Evolutionary conservation across 305 asterid genomes (phyloP).

Genomic region (Salvia sclarea): DNA sequence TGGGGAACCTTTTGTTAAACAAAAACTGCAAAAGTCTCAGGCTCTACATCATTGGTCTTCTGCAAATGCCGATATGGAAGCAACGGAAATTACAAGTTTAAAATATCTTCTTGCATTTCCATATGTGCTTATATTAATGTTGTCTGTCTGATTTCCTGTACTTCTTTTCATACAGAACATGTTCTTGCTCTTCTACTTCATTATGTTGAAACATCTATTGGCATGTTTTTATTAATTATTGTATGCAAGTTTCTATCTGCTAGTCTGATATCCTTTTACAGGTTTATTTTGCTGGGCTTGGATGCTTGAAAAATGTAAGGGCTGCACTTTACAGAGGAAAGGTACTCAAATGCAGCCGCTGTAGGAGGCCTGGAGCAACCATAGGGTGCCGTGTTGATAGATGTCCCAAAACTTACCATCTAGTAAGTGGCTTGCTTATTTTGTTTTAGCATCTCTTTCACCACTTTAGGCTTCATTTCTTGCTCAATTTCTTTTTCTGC

Average conservation of each 20-base stretch:
- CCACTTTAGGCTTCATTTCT: slow-evolving; percentile 19
- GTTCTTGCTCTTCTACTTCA: slow-evolving; percentile 18
- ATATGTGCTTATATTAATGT: slow-evolving; percentile 32
- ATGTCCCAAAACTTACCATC: slow-evolving; percentile 95
- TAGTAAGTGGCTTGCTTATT: slow-evolving; percentile 56
- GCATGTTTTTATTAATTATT: slow-evolving; percentile 2
- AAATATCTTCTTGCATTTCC: neutral
- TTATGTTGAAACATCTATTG: neutral
- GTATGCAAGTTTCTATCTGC: slow-evolving; percentile 24
- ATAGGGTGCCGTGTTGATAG: slow-evolving; percentile 99
- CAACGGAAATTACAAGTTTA: neutral
- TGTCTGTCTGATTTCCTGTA: slow-evolving; percentile 32
- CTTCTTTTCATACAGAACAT: slow-evolving; percentile 21
- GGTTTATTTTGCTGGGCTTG: slow-evolving; percentile 99
- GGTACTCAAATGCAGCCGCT: slow-evolving; percentile 89
- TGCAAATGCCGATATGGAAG: neutral
- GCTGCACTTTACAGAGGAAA: slow-evolving; percentile 98
- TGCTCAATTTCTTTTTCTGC: slow-evolving; percentile 13
- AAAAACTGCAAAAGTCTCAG: neutral
- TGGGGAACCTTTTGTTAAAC: slow-evolving; percentile 3
- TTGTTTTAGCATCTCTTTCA: slow-evolving; percentile 17
- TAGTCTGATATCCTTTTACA: slow-evolving; percentile 39
- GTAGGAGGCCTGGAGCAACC: slow-evolving; percentile 98
- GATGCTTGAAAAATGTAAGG: slow-evolving; percentile 93
- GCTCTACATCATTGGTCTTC: neutral